Evolutionary conservation across 257 asterid species (phyloP).

Genomic region (Lycium barbarum): DNA sequence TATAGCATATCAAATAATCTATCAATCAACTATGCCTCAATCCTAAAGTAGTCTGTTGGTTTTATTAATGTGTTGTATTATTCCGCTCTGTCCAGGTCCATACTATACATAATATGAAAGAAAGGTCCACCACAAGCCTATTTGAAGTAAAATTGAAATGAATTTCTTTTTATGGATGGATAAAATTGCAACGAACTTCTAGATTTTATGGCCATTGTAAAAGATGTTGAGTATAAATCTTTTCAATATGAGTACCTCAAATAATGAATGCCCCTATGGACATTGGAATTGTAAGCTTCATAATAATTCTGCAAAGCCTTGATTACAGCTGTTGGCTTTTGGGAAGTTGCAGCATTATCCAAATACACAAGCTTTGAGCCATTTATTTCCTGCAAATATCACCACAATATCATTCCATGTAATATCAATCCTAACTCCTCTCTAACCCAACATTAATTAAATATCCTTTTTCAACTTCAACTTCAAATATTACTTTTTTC

Average conservation of each 20-base stretch:
- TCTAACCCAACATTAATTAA: not conserved
- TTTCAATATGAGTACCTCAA: constrained; percentile 59
- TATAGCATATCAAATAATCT: not conserved
- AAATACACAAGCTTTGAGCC: constrained; percentile 88
- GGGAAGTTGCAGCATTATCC: constrained; percentile 99
- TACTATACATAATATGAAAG: not conserved
- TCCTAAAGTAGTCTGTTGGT: not conserved
- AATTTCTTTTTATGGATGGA: not conserved
- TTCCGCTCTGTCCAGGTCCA: not conserved
- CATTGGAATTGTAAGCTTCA: constrained; percentile 83
- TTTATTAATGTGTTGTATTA: not conserved
- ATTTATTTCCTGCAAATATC: constrained; percentile 73
- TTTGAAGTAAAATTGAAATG: not conserved
- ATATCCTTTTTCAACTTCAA: not conserved
- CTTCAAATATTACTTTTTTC: not conserved
- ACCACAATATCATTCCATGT: not conserved
- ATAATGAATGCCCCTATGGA: constrained; percentile 94
- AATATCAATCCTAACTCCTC: not conserved
- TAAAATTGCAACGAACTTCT: not conserved
- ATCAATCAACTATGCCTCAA: constrained; percentile 3
- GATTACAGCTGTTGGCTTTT: constrained; percentile 84
- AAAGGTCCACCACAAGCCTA: not conserved
- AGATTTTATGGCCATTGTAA: not conserved
- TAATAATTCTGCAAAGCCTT: constrained; percentile 74
- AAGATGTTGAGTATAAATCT: not conserved